Base-by-base conservation (phyloP, 805 yeast genomes). In the Cyberlindnera galapagoensis region DNA sequence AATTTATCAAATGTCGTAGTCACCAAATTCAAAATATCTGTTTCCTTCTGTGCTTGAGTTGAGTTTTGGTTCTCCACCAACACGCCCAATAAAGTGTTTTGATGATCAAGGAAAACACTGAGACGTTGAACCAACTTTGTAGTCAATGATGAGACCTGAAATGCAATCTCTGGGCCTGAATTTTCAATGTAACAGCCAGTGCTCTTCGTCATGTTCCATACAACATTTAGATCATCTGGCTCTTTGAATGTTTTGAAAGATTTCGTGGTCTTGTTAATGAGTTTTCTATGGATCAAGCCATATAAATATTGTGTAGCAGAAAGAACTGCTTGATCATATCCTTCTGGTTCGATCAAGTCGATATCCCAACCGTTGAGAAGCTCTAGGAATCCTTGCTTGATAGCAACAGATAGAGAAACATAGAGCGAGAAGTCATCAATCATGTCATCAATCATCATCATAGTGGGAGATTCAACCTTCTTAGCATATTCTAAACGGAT, bases 381-480 rank as follows among this genome's bases (percentile, higher is more conserved):
- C 29, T 72, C 78, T 18, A 67, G 58, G 28, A 80, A 70, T 0
- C 85, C 75, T 36, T 72, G 74, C 51, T 86, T 79, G 31, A 87
- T 73, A 42, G 76, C 81, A 12, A 85, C 66, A 0, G 95, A 88
- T 21, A 87, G 62, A 29, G 73, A 69, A 35, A 90, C 72, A 52
- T 85, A 86, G 3, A 78, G 69, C 44, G 78, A 78, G 52, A 90
- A 81, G 53, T 86, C 95, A 28, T 76, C 87, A 39, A 90, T 72
- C 71, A 86, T 80, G 58, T 90, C 96, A 56, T 92, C 98, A 45
- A 92, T 84, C 79, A 86, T 84, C 87, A 86, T 82, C 76, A 88
- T 74, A 0, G 97, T 87, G 2, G 96, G 95, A 47, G 80, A 82
- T 32, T 71, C 74, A 29, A 90, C 59, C 49, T 80, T 81, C 53